Evolutionary conservation across 805 yeast genomes (phyloP).

Genomic region (Monosporozyma aerobia): DNA sequence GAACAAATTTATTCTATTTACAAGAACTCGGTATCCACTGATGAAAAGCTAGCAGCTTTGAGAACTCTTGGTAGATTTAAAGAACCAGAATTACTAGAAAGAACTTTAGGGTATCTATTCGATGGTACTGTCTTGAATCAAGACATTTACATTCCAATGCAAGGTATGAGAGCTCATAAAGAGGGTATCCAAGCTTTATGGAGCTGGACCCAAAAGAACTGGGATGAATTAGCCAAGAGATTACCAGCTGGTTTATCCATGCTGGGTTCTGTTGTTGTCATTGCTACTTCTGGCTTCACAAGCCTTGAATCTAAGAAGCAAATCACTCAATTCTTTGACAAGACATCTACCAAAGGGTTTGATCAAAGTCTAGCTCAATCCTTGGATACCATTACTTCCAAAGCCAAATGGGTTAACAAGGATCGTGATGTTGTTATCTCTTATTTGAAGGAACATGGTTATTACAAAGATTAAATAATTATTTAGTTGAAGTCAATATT

Average conservation of each 20-base stretch:
- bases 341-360: slow-evolving; percentile 51
- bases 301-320: slow-evolving; percentile 42
- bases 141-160: slow-evolving; percentile 71
- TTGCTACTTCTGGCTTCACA: slow-evolving; percentile 55
- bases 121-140: slow-evolving; percentile 57
- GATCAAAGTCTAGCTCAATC: slow-evolving; percentile 57
- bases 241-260: slow-evolving; percentile 77
- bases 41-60: slow-evolving; percentile 63
- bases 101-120: slow-evolving; percentile 47
- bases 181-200: slow-evolving; percentile 64
- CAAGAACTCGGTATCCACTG: slow-evolving; percentile 48
- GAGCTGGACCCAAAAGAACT: slow-evolving; percentile 63
- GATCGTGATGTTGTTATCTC: slow-evolving; percentile 39
- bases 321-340: slow-evolving; percentile 42
- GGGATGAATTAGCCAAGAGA: slow-evolving; percentile 56
- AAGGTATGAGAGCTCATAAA: slow-evolving; percentile 53
- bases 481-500: neutral
- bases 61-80: slow-evolving; percentile 58
- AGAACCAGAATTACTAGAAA: slow-evolving; percentile 41
- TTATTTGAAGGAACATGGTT: slow-evolving; percentile 37
- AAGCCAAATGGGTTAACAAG: slow-evolving; percentile 49
- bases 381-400: slow-evolving; percentile 50
- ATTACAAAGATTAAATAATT: neutral
- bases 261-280: slow-evolving; percentile 64
- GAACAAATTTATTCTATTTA: slow-evolving; percentile 54